Percentiles rank a stretch among this genome's conserved stretches.
These are phyloP conservation scores for Botrytis byssoidea DNA, from an alignment of 2,329 filamentous ascomycete genomes.

Conservation along the genomic window DNA sequence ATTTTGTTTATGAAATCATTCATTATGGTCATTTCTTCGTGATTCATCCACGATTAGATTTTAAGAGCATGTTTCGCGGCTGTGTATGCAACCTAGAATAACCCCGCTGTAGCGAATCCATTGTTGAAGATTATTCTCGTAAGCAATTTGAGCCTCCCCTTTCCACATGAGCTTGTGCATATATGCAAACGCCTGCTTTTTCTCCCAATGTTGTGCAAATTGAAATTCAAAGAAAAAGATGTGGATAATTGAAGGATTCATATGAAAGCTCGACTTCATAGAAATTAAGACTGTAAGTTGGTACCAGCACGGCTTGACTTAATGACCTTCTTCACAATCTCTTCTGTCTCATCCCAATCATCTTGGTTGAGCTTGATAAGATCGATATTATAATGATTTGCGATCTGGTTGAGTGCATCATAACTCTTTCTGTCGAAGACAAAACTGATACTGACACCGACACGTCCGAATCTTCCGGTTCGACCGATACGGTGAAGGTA, in stretches of 20 bases:
- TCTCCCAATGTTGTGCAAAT: conserved; percentile 14
- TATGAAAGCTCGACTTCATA: neutral
- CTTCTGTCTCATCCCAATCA: conserved; percentile 90
- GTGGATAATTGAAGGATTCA: neutral
- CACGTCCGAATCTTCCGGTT: conserved; percentile 93
- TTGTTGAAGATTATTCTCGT: neutral
- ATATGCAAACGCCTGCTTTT: conserved; percentile 19
- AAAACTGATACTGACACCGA: conserved; percentile 93
- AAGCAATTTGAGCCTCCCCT: conserved; percentile 1
- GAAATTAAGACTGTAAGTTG: conserved; percentile 39
- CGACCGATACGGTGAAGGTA: conserved; percentile 98
- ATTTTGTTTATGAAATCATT: conserved; percentile 5
- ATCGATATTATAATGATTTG: conserved; percentile 74
- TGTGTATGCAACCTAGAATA: conserved; percentile 20
- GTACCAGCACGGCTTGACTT: conserved; percentile 65
- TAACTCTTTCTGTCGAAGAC: conserved; percentile 84
- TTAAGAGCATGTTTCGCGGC: conserved; percentile 5
- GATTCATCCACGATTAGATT: conserved; percentile 12
- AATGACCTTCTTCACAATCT: conserved; percentile 76
- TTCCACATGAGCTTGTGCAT: conserved; percentile 9
- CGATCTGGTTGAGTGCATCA: conserved; percentile 75
- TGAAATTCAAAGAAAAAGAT: conserved; percentile 7
- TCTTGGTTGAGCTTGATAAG: conserved; percentile 77
- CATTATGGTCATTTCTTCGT: conserved; percentile 16
- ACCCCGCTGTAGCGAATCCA: conserved; percentile 5